A percentile compares a stretch with the other conserved stretches of the same genome.
These are phyloP conservation scores for Phylloporus gajari DNA, from an alignment of 1,284 basidiomycete genomes.

Conservation along the genomic window DNA sequence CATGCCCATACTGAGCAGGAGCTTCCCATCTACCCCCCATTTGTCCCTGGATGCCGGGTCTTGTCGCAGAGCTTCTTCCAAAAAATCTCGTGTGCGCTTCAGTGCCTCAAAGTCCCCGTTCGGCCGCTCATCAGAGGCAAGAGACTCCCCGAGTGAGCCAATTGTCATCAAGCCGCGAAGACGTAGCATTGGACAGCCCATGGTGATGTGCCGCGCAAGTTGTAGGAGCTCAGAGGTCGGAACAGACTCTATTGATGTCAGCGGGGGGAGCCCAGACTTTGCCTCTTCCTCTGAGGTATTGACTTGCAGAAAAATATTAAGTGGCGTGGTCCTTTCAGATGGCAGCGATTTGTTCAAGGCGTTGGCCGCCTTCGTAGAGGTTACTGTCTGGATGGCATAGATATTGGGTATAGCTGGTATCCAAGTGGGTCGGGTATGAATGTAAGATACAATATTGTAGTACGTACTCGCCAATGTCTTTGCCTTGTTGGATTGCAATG, in stretches of 20 bases:
- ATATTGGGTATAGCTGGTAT: constrained; percentile 86
- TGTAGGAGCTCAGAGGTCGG: constrained; percentile 64
- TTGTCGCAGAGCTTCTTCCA: constrained; percentile 59
- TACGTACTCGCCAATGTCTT: constrained; percentile 84
- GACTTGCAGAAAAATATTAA: constrained; percentile 87
- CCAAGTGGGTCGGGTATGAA: constrained; percentile 15
- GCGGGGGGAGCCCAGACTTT: constrained; percentile 86
- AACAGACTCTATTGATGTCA: constrained; percentile 36
- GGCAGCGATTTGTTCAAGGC: constrained; percentile 84
- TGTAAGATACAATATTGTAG: constrained; percentile 6
- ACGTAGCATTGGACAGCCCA: constrained; percentile 77
- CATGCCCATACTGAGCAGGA: constrained; percentile 98
- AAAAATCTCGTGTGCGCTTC: constrained; percentile 66
- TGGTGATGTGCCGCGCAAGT: constrained; percentile 80
- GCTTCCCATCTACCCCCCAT: constrained; percentile 66
- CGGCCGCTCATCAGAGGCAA: constrained; percentile 62
- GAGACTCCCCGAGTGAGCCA: constrained; percentile 81
- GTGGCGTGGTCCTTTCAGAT: constrained; percentile 51
- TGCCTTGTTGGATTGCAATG: constrained; percentile 94
- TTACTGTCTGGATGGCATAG: constrained; percentile 90
- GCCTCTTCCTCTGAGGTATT: constrained; percentile 93
- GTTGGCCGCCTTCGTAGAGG: constrained; percentile 85
- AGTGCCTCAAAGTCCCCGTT: constrained; percentile 89
- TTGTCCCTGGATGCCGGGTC: constrained; percentile 43
- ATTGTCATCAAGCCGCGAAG: constrained; percentile 97